Conservation (phyloP, 139 green algal genomes). For the Picochlorum sp. region DNA sequence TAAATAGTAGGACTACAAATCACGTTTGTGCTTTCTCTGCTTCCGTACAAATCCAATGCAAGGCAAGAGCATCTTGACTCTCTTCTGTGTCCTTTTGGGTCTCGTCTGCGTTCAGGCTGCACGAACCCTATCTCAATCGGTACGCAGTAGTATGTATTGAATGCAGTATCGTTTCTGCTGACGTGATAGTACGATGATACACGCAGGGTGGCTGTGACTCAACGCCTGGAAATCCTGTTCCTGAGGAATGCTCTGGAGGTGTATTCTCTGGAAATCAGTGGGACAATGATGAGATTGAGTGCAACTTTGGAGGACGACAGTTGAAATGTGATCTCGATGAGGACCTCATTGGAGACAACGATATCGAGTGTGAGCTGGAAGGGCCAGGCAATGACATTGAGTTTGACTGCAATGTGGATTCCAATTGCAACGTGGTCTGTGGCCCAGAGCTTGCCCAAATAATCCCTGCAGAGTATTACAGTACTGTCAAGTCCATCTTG, state of each 20-base stretch:
- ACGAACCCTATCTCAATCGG: too few species aligned
- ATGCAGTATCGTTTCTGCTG: too few species aligned
- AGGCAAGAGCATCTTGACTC: too few species aligned
- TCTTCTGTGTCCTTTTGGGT: too few species aligned
- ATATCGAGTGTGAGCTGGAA: slow-evolving; percentile 1
- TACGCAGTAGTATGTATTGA: too few species aligned
- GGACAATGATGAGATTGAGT: slow-evolving; percentile 3
- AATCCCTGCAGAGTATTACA: background rate
- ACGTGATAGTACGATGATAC: too few species aligned
- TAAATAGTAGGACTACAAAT: too few species aligned
- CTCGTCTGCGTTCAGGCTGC: too few species aligned
- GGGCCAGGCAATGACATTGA: background rate
- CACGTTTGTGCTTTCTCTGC: too few species aligned
- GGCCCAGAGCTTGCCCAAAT: background rate
- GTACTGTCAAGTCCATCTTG: background rate
- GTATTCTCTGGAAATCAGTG: background rate
- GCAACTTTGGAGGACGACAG: background rate
- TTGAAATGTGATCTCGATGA: slow-evolving; percentile 4
- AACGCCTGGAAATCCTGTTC: background rate
- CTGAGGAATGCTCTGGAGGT: background rate
- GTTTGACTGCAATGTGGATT: background rate
- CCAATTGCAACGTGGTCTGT: background rate
- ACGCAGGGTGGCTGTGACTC: background rate
- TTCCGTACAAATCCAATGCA: too few species aligned
- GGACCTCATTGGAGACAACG: background rate